phyloP scores from a whole-genome alignment of 2,329 filamentous ascomycete genomes.

The Penicillium italicum region DNA sequence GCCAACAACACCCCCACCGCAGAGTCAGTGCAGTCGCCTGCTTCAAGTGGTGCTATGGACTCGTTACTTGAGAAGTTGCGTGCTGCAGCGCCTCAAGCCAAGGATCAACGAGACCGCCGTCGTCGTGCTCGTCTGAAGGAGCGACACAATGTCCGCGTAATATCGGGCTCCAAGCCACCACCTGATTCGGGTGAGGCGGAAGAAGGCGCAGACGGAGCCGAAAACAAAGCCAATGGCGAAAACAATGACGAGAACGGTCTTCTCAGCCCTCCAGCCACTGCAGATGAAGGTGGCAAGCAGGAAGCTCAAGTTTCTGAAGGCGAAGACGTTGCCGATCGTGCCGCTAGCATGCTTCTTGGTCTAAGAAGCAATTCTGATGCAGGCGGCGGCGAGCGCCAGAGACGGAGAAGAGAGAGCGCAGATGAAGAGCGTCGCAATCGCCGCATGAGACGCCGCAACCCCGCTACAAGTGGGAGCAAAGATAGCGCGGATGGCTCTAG shows the following conservation, averaged over 20 bases:
- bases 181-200: conserved; percentile 61
- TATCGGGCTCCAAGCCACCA: conserved; percentile 84
- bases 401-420: conserved; percentile 68
- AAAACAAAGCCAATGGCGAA: conserved; percentile 38
- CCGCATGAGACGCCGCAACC: conserved; percentile 63
- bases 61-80: conserved; percentile 90
- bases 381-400: conserved; percentile 54
- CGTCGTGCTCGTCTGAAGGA: conserved; percentile 86
- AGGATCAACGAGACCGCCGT: conserved; percentile 84
- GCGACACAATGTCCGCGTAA: conserved; percentile 81
- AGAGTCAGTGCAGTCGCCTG: conserved; percentile 59
- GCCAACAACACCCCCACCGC: conserved; percentile 54
- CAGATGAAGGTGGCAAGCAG: conserved; percentile 35
- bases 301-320: conserved; percentile 46
- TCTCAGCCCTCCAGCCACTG: conserved; percentile 49
- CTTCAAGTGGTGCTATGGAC: conserved; percentile 89
- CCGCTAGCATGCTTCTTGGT: conserved; percentile 77
- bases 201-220: conserved; percentile 54
- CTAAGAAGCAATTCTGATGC: conserved; percentile 64
- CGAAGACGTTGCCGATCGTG: conserved; percentile 79
- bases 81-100: conserved; percentile 82
- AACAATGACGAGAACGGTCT: conserved; percentile 37
- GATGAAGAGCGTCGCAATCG: conserved; percentile 71
- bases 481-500: conserved; percentile 32
- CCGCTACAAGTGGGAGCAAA: conserved; percentile 38